These are phyloP conservation scores for Fusarium palustre DNA, from an alignment of 2,329 filamentous ascomycete species.

Conservation along the genomic window DNA sequence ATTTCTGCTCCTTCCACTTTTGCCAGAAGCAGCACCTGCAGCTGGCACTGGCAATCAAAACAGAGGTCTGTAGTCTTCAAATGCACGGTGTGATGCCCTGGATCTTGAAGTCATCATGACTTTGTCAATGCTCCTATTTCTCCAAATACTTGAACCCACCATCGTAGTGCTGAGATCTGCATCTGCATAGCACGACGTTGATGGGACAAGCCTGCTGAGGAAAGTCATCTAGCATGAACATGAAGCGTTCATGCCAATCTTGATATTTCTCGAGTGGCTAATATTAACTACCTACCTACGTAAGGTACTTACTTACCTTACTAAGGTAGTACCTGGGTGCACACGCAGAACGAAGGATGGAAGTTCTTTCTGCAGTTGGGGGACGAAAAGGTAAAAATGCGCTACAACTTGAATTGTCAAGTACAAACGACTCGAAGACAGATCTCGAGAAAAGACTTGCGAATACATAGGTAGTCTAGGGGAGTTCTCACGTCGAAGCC, in stretches of 20 bases:
- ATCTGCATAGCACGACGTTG: not conserved
- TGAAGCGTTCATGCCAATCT: not conserved
- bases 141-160: not conserved
- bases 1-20: conserved; percentile 21
- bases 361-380: conserved; percentile 2
- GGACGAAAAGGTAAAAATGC: not conserved
- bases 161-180: not conserved
- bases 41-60: conserved; percentile 19
- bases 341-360: too few relatives aligned
- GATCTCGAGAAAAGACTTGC: not conserved
- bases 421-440: conserved; percentile 1
- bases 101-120: not conserved
- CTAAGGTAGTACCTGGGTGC: too few relatives aligned
- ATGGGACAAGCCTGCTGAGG: not conserved
- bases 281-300: not conserved
- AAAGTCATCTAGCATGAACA: not conserved
- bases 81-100: not conserved
- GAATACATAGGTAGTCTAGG: not conserved
- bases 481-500: not conserved
- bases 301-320: not conserved
- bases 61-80: not conserved
- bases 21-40: conserved; percentile 5
- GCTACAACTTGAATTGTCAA: not conserved
- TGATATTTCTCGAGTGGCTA: not conserved
- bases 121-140: not conserved